Percentiles rank a stretch among this genome's conserved stretches.
Conservation (phyloP, 805 yeast species). For the Saccharomycopsis capsularis region DNA sequence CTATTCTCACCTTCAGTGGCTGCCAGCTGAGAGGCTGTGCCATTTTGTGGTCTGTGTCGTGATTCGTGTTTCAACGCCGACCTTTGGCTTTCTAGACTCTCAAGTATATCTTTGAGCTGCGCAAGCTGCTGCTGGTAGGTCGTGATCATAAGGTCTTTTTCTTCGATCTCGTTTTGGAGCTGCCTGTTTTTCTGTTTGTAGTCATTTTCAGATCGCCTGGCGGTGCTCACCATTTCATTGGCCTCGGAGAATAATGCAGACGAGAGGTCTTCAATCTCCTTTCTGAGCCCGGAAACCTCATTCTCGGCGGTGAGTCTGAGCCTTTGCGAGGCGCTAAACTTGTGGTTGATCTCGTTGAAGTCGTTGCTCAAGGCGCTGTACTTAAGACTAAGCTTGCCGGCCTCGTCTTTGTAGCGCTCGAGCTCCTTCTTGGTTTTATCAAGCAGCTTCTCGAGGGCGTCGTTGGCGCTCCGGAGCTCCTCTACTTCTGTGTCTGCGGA, state of each 20-base stretch:
- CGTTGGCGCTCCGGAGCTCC: slow-evolving; percentile 7
- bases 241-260: slow-evolving; percentile 79
- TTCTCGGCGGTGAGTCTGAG: slow-evolving; percentile 39
- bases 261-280: slow-evolving; percentile 74
- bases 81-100: slow-evolving; percentile 29
- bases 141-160: slow-evolving; percentile 61
- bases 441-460: slow-evolving; percentile 16
- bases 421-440: slow-evolving; percentile 15
- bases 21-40: background rate
- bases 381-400: slow-evolving; percentile 15
- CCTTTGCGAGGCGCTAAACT: slow-evolving; percentile 18
- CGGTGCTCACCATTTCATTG: slow-evolving; percentile 75
- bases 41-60: background rate
- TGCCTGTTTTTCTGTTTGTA: slow-evolving; percentile 52
- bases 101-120: slow-evolving; percentile 55
- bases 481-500: slow-evolving; percentile 1
- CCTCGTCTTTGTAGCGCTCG: slow-evolving; percentile 13
- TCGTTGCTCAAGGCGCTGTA: slow-evolving; percentile 17
- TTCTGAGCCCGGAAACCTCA: slow-evolving; percentile 53
- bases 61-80: slow-evolving; percentile 19
- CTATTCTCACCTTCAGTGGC: slow-evolving; percentile 33
- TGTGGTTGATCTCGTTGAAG: slow-evolving; percentile 18
- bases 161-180: slow-evolving; percentile 47
- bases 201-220: slow-evolving; percentile 59
- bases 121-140: slow-evolving; percentile 59